Conservation (phyloP, 2,329 filamentous ascomycete species). For the Ceratocystis smalleyi region DNA sequence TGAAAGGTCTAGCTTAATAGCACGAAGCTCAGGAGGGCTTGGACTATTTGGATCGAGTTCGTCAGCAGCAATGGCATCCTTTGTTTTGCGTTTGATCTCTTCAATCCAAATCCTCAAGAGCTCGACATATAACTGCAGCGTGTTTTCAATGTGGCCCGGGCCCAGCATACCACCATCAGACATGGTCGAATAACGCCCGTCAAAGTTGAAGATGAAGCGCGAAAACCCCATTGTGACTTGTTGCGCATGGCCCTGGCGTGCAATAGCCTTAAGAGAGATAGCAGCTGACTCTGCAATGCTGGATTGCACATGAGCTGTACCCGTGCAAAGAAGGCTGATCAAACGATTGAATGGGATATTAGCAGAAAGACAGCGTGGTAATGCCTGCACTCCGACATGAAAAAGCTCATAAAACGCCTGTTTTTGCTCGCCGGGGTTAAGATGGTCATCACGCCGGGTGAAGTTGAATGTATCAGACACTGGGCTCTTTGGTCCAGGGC, state of each 20-base stretch:
- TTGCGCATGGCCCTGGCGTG: slow-evolving; percentile 80
- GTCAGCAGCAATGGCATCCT: slow-evolving; percentile 51
- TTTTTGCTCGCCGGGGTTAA: slow-evolving; percentile 61
- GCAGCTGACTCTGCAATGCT: slow-evolving; percentile 88
- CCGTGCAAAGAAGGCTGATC: slow-evolving; percentile 89
- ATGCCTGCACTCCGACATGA: slow-evolving; percentile 84
- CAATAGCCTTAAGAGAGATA: slow-evolving; percentile 87
- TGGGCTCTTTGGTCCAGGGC: slow-evolving; percentile 75
- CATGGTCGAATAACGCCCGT: slow-evolving; percentile 93
- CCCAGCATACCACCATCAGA: slow-evolving; percentile 95
- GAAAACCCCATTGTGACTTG: slow-evolving; percentile 95
- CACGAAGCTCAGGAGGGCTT: slow-evolving; percentile 45
- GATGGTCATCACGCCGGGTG: slow-evolving; percentile 61
- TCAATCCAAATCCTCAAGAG: slow-evolving; percentile 94
- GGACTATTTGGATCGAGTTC: slow-evolving; percentile 25
- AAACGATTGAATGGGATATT: slow-evolving; percentile 86
- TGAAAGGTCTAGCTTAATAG: slow-evolving; percentile 67
- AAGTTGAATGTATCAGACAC: slow-evolving; percentile 92
- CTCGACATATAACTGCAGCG: slow-evolving; percentile 81
- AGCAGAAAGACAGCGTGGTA: slow-evolving; percentile 82
- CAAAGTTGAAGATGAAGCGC: slow-evolving; percentile 96
- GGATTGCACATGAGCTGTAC: slow-evolving; percentile 83
- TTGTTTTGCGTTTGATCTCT: slow-evolving; percentile 76
- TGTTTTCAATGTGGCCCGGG: slow-evolving; percentile 85
- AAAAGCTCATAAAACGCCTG: slow-evolving; percentile 92